Evolutionary conservation across 179 eudicot species (phyloP), one percentile per base, ranked within the genome.

Genomic region (Patellifolia procumbens): DNA sequence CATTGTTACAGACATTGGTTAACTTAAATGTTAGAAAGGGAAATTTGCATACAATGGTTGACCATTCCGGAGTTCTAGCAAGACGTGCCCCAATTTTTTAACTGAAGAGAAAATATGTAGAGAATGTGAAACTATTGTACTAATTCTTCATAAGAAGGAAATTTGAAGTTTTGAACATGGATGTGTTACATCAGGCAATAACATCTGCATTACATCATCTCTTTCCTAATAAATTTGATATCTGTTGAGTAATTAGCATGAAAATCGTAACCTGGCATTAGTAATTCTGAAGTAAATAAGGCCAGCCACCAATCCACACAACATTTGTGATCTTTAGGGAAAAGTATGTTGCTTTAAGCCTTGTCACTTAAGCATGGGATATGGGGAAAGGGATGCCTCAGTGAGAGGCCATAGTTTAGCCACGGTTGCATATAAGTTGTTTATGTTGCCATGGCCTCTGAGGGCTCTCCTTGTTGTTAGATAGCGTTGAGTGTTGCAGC

Each of bases 11-110:
- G 8, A 17, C 2, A 16, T 32, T 62, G 55, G 68, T 43, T 61
- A 28, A 63, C 70, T 22, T 48, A 63, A 12, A 24, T 66, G 45
- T 31, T 32, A 26, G 48, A 76, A 39, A 52, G 72, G 72, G 16
- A 29, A 15, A n/a, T 24, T 24, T 32, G 39, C 55, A 42, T 35
- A 22, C 58, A 56, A 19, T 60, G 42, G 11, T 24, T 26, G 37
- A 22, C 31, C 31, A 22, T 15, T 24, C 61, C 10, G 5, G 3
- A n/a, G 28, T 53, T 53, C 11, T 53, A 53, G 34, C 26, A 15
- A 59, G 32, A 59, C 1, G 7, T 37, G 43, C 43, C 9, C 43
- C 2, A 37, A 39, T 39, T 3, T 39, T 39, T 39, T 59, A 11
- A 26, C 17, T 24, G 63, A 31, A 59, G 12, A 59, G 9, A 5